Conservation (phyloP, 208 protist species). For the Acanthamoeba healyi region DNA sequence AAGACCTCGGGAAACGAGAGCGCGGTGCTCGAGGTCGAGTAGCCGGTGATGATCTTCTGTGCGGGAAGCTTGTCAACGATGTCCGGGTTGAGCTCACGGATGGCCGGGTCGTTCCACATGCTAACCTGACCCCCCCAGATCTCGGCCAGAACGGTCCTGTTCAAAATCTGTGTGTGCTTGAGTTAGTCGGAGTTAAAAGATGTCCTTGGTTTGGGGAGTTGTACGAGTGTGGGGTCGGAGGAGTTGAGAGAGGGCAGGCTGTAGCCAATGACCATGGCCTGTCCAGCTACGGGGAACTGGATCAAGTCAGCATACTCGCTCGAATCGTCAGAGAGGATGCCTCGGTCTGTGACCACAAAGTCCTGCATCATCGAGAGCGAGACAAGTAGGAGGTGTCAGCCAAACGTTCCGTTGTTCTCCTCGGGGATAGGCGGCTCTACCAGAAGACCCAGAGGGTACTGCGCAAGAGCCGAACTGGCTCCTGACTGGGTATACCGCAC, state of each 20-base stretch:
- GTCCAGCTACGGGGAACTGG: constrained; percentile 3
- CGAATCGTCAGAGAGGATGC: neutral
- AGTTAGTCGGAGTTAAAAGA: neutral
- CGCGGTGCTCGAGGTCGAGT: neutral
- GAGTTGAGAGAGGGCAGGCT: neutral
- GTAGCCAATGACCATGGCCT: constrained; percentile 37
- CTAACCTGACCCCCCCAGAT: neutral
- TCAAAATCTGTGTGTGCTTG: neutral
- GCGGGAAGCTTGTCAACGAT: neutral
- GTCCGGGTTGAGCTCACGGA: constrained; percentile 13
- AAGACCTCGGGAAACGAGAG: neutral
- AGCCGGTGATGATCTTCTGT: neutral
- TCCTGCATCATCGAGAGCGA: neutral
- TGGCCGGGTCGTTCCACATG: neutral
- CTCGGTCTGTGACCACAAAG: neutral
- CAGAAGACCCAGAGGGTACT: neutral
- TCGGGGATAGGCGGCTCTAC: neutral
- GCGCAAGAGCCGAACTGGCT: neutral
- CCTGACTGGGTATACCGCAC: neutral
- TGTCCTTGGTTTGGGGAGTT: neutral
- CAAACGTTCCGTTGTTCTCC: neutral
- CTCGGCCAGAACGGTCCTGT: neutral
- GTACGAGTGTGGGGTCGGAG: neutral
- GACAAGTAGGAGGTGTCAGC: neutral
- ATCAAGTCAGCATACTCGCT: neutral